These are phyloP conservation scores for Kwoniella sp. DNA, from an alignment of 768 basidiomycete species.

Conservation along the genomic window DNA sequence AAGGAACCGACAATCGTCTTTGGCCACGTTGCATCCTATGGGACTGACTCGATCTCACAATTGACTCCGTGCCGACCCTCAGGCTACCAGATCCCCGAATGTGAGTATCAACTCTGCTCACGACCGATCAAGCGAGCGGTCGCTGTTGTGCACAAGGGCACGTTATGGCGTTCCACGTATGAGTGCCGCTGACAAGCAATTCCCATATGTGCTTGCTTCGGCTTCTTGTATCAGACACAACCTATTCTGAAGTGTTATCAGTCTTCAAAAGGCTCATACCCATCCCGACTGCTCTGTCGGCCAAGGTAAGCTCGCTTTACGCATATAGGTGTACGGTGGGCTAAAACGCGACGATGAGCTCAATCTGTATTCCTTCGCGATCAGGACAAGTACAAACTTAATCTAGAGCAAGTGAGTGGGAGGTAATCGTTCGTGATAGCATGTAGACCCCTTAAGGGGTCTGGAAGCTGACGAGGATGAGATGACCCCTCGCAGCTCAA, in stretches of 20 bases:
- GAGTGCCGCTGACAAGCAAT: background rate
- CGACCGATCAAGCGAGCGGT: too few relatives aligned
- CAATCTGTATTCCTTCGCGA: too few relatives aligned
- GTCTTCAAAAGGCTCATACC: constrained; percentile 88
- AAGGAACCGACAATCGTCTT: too few relatives aligned
- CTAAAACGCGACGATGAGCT: background rate
- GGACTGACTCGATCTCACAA: background rate
- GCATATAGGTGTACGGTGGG: constrained; percentile 19
- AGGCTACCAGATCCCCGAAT: constrained; percentile 46
- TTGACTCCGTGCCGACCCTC: too few relatives aligned
- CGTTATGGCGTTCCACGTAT: too few relatives aligned
- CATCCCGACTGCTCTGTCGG: constrained; percentile 70
- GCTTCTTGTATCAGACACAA: constrained; percentile 29
- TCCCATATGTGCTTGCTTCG: background rate
- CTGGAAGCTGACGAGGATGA: too few relatives aligned
- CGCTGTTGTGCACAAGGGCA: too few relatives aligned
- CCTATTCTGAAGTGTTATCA: constrained; percentile 41
- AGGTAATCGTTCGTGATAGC: too few relatives aligned
- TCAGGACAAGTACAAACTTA: constrained; percentile 68
- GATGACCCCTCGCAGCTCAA: constrained; percentile 64
- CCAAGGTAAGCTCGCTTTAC: constrained; percentile 30
- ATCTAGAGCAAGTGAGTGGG: constrained; percentile 61
- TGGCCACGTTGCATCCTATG: too few relatives aligned
- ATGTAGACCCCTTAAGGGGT: background rate
- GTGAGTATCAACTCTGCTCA: constrained; percentile 23